Base-by-base conservation (phyloP, 768 basidiomycete genomes). In the Suillus ampliporus region DNA sequence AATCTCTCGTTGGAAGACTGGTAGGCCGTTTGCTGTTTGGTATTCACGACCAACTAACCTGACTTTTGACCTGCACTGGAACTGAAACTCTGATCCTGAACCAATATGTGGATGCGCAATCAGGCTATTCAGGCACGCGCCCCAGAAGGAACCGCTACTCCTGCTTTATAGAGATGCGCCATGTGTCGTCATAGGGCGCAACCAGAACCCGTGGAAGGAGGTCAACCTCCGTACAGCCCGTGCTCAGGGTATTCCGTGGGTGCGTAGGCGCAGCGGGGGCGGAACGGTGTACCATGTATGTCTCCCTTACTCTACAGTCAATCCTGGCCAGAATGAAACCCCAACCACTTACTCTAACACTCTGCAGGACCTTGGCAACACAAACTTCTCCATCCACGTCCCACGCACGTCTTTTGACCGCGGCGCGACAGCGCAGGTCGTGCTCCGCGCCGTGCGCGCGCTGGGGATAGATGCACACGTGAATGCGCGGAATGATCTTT, bases 151-250 rank as follows among this genome's bases (percentile, higher is more conserved):
- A 41, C 93, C 95, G 1, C 80, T 96, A 46, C 82, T 99, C 21
- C 83, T 97, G 51, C 76, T 99, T 60, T 99, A 98, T 74, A 87
- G 94, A 35, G 92, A 98, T 72, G 74, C 78, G 0, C 94, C 95
- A 3, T 95, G 95, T 69, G 94, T 99, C 19, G 84, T 99, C 59
- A 93, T 99, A 60, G 97, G 97, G 0, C 82, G 97, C 58, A 96
- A 98, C 73, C 97, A 99, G 80, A 98, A 97, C 68, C 97, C 96
- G 17, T 99, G 97, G 97, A 97, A 94, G 73, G 97, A 99, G 71
- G 88, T 95, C 67, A 96, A 97, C 68, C 83, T 96, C 54, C 64
- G 72, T 7, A 82, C 85, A 1, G 79, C 95, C 7, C 74, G 77
- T 13, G 61, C 74, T 47, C 74, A 80, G 64, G 81, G 79, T 5